Evolutionary conservation across 2,329 filamentous ascomycete genomes (phyloP).

Genomic region (Aurifilum marmelostoma): DNA sequence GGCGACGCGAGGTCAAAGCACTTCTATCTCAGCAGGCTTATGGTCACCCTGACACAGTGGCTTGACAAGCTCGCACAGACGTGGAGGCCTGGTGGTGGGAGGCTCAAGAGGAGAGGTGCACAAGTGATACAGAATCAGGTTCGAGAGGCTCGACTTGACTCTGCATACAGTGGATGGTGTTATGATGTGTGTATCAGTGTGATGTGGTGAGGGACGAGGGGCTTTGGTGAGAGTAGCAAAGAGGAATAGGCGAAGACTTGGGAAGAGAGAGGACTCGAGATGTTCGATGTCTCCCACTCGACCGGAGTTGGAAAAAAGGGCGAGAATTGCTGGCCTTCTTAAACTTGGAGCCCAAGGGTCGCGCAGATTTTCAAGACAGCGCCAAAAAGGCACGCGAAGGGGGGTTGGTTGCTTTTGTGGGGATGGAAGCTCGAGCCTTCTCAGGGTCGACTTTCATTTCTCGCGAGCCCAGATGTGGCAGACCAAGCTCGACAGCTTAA

Average conservation of each 20-base stretch:
- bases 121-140: constrained; percentile 30
- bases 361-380: constrained; percentile 50
- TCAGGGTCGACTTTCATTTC: constrained; percentile 33
- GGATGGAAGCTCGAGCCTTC: constrained; percentile 39
- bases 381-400: constrained; percentile 41
- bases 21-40: constrained; percentile 25
- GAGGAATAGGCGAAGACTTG: constrained; percentile 12
- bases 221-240: not conserved
- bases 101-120: constrained; percentile 29
- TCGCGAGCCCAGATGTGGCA: constrained; percentile 28
- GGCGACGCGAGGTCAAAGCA: constrained; percentile 25
- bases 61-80: constrained; percentile 31
- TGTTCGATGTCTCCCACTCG: constrained; percentile 26
- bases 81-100: constrained; percentile 28
- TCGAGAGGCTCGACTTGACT: constrained; percentile 14
- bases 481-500: constrained; percentile 22
- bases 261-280: constrained; percentile 23
- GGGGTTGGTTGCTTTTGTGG: constrained; percentile 34
- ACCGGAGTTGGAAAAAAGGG: constrained; percentile 22
- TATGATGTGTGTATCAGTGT: constrained; percentile 10
- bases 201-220: constrained; percentile 3
- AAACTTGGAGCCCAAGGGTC: constrained; percentile 38
- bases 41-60: constrained; percentile 30
- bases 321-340: constrained; percentile 35
- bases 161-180: constrained; percentile 21